Evolutionary conservation across 1,284 basidiomycete genomes (phyloP), one percentile per base, ranked within the genome.

Genomic region (Microstroma glucosiphilum): DNA sequence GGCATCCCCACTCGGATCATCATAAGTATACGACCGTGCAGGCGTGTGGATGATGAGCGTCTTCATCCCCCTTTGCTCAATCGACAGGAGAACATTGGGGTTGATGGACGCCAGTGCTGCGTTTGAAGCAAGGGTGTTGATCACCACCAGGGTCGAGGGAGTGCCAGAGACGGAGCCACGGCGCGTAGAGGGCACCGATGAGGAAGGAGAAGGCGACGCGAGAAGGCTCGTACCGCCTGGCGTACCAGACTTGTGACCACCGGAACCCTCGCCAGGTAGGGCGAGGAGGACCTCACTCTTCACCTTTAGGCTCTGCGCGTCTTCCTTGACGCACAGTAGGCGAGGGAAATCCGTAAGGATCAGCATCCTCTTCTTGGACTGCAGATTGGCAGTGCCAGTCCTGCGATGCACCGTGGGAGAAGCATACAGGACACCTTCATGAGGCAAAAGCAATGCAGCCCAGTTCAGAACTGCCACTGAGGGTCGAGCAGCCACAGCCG

Each of bases 341-440:
- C 83, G 76, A 3, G 83, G 83, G 57, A 82, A 81, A 67, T 82
- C 82, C 17, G 83, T 84, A 1, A 84, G 70, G 37, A 84, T 77
- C 48, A 84, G 75, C 51, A 81, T 80, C 3, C 82, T 79, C 43
- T 82, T 82, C 69, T 71, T 82, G 59, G 64, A 81, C 62, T 74
- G 82, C 63, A 74, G 73, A 51, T 70, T 69, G 1, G 71, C 70
- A 1, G 72, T 57, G 0, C 73, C 75, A 11, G 71, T 69, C 61
- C 67, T 70, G n/a, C 66, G 65, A 9, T 74, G 70, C n/a, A 70
- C 57, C 19, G 76, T 70, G 15, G 75, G 75, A 17, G 68, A 53
- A 9, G 66, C 68, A 51, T 72, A 77, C n/a, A 71, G 60, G 60
- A 77, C 66, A 9, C 69, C 48, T 58, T 78, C 76, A 12, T 66